Conservation (phyloP, 352 stramenopile species). For the Blastocystis sp. region DNA sequence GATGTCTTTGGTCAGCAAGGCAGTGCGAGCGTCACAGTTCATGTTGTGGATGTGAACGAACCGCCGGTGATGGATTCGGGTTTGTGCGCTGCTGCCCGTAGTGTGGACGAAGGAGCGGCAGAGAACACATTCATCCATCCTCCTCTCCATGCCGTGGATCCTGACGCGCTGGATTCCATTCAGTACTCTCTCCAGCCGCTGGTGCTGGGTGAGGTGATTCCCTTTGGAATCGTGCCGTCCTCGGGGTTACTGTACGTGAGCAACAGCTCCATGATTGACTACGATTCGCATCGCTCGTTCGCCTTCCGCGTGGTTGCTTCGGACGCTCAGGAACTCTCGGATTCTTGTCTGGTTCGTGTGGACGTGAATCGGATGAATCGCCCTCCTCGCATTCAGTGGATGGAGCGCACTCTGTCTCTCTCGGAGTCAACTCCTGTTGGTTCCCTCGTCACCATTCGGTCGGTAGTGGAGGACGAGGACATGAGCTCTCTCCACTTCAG, state of each 20-base stretch:
- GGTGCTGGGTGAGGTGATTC: neutral
- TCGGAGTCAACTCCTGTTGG: neutral
- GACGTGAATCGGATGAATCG: neutral
- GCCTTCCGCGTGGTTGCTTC: neutral
- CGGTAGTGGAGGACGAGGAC: neutral
- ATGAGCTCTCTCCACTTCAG: neutral
- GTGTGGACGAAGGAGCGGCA: neutral
- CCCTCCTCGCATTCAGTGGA: neutral
- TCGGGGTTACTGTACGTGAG: constrained; percentile 22
- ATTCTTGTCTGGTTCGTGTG: constrained; percentile 16
- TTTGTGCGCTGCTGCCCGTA: neutral
- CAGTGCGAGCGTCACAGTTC: neutral
- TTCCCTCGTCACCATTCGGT: neutral
- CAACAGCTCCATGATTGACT: neutral
- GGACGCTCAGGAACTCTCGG: constrained; percentile 7
- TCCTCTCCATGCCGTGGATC: neutral
- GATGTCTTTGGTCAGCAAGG: constrained; percentile 4
- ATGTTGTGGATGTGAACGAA: constrained; percentile 28
- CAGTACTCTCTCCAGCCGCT: neutral
- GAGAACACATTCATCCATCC: constrained; percentile 14
- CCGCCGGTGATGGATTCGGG: neutral
- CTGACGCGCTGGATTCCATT: constrained; percentile 1
- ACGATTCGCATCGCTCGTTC: neutral
- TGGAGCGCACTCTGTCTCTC: constrained; percentile 15
- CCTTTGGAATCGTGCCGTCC: neutral